Evolutionary conservation across 1,139 yeast species (phyloP).

Genomic region (Pichia sp.): DNA sequence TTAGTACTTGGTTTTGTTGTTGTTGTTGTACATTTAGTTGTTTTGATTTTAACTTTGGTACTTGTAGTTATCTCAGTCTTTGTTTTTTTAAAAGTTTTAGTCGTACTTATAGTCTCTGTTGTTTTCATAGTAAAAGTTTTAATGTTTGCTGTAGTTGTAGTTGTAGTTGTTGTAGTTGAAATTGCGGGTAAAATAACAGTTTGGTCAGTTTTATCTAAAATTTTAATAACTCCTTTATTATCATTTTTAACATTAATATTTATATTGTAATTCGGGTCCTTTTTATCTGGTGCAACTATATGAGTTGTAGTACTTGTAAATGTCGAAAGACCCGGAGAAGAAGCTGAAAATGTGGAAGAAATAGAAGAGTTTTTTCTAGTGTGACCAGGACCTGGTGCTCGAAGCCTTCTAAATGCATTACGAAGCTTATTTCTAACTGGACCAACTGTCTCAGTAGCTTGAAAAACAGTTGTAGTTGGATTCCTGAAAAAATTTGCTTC

Average conservation of each 20-base stretch:
- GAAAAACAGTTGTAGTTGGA: background rate
- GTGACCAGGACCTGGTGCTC: background rate
- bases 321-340: background rate
- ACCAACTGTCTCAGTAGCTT: background rate
- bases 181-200: background rate
- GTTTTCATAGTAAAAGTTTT: constrained; percentile 1
- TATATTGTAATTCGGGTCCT: background rate
- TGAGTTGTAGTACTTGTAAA: background rate
- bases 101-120: constrained; percentile 2
- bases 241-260: constrained; percentile 1
- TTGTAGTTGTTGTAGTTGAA: constrained; percentile 3
- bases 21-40: background rate
- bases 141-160: background rate
- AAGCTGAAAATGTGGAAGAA: background rate
- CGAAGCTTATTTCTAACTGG: background rate
- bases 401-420: background rate
- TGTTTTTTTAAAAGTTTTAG: background rate
- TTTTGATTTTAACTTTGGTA: background rate
- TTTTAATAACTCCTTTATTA: constrained; percentile 1
- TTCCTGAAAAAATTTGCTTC: background rate
- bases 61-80: background rate
- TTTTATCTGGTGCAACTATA: background rate
- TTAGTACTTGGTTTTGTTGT: background rate
- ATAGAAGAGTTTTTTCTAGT: background rate
- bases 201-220: background rate